Base-by-base conservation (phyloP, 1,284 basidiomycete species). In the Moesziomyces parantarcticus region DNA sequence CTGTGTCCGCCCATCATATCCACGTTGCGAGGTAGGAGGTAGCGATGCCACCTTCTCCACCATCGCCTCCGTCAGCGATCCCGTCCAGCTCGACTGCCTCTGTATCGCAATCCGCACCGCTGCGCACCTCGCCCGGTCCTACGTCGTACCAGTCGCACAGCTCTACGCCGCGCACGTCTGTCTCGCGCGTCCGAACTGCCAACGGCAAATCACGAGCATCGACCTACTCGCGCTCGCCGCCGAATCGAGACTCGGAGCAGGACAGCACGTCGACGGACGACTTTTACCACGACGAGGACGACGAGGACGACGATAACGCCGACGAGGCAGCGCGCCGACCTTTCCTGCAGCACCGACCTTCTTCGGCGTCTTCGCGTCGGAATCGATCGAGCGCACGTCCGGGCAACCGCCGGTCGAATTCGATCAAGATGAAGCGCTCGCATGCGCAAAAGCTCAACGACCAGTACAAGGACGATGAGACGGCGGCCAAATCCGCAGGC, bases 361-460 rank as follows among this genome's bases (percentile, higher is more conserved):
- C 45, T 25, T 43, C 45, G 34, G 32, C 67, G 11, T 58, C 54
- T 20, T 53, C 57, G 1, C 50, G 54, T 21, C 56, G 50, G 32
- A 58, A 50, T 23, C 36, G 53, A 11, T 21, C 55, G 18, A 41
- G 23, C n/a, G 46, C 50, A 9, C 45, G 52, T 39, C 62, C 63
- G 6, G 39, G 39, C 20, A 32, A 47, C 16, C 58, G 53, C 13
- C 26, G 69, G 16, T 48, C 56, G 43, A 63, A 66, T 8, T 72
- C 63, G 49, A 72, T 72, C 56, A 62, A 66, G 47, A 58, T 72
- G 69, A 58, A 72, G 50, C 69, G 63, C 5, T 62, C 69, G 21
- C 44, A 60, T 25, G 48, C 58, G 5, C 45, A 53, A 39, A 54
- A 21, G 22, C 34, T 57, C 16, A 26, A 26, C 1, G 54, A 58